Base-by-base conservation (phyloP, 139 green algal genomes). In the Tetraselmis chui region DNA sequence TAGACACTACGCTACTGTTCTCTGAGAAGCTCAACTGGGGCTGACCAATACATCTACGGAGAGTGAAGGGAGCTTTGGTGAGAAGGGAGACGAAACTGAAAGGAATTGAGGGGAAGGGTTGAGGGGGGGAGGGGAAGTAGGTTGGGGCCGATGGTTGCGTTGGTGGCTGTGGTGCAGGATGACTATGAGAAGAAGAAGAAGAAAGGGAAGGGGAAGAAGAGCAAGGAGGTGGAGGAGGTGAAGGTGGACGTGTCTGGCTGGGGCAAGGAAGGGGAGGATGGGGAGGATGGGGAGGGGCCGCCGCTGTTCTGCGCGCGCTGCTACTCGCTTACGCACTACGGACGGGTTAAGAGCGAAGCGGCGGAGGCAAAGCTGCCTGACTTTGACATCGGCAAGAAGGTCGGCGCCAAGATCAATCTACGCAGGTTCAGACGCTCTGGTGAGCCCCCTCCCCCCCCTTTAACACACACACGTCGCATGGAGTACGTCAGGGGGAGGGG, bases 261-360 rank as follows among this genome's bases (percentile, higher is more conserved):
- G 45, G 45, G 45, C 5, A 18, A 18, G 45, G 11, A 67, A 18
- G 45, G 18, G 11, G 45, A 67, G 45, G 75, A 85, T 30, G 84
- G 86, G 26, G 84, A 77, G 59, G 29, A 32, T 59, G 75, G 80
- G n/a, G 79, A 76, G 27, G 79, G 29, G 2, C n/a, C 58, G 77
- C 30, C 82, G 27, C 81, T 98, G 22, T 79, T 96, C 22, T 98
- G 96, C 80, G 93, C 94, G 26, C 89, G 96, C 2, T 99, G 96
- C 87, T 96, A 93, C 87, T 95, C 91, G 0, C 88, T 99, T 29
- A 87, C 79, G 2, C 86, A 98, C 86, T 92, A 95, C 78, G 93
- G 95, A 90, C 94, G 83, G 30, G 82, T 97, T 2, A 94, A 95
- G 83, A 89, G 83, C 30, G 32, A 85, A 28, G 76, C 76, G 1